These are phyloP conservation scores for Zygnema circumcarinatum DNA, from an alignment of 139 green algal species.

Conservation along the genomic window DNA sequence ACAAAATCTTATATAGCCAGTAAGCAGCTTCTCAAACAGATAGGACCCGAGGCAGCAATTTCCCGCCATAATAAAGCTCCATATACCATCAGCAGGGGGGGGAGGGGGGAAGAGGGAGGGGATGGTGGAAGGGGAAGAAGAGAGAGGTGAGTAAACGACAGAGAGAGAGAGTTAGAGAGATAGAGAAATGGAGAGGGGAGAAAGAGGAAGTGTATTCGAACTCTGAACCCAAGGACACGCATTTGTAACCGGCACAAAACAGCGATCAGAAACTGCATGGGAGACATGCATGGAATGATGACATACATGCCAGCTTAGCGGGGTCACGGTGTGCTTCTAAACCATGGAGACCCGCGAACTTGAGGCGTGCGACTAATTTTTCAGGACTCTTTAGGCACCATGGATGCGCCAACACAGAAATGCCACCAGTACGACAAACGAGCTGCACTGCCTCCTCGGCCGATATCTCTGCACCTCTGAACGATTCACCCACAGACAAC, in stretches of 20 bases:
- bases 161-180: constrained; percentile 1
- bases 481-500: too few species aligned
- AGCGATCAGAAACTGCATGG: not conserved
- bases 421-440: constrained; percentile 19
- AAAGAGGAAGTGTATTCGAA: too few species aligned
- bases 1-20: not conserved
- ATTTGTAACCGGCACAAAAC: too few species aligned
- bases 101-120: not conserved
- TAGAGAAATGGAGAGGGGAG: not conserved
- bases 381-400: constrained; percentile 29
- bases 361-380: not conserved
- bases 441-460: constrained; percentile 30
- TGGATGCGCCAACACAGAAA: constrained; percentile 53
- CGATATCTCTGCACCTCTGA: constrained; percentile 34
- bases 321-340: constrained; percentile 36
- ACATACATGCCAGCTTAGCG: not conserved
- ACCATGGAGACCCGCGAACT: constrained; percentile 20
- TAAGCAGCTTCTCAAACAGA: not conserved
- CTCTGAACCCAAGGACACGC: too few species aligned
- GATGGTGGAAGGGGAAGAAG: not conserved
- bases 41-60: not conserved
- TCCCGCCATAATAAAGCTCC: too few species aligned
- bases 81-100: too few species aligned
- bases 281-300: not conserved
- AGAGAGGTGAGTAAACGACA: not conserved